Evolutionary conservation across 768 basidiomycete species (phyloP).

Genomic region (Mycena kentingensis): DNA sequence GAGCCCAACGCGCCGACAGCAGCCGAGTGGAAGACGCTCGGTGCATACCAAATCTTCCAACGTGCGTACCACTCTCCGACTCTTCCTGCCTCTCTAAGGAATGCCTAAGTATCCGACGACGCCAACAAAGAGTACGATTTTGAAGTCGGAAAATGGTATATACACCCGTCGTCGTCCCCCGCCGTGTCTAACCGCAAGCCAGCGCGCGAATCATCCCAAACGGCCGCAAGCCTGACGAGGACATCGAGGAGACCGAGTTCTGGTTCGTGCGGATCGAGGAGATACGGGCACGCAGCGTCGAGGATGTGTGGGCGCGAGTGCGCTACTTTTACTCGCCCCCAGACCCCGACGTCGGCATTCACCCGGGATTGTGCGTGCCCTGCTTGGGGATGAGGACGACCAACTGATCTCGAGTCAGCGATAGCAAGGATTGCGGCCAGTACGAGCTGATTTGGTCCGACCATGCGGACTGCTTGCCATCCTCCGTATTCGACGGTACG

Average conservation of each 20-base stretch:
- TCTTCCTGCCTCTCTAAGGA: too few species aligned
- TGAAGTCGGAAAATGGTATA: neutral
- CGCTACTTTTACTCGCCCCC: conserved; percentile 56
- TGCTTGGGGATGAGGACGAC: too few species aligned
- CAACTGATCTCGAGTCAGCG: conserved; percentile 31
- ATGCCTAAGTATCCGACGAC: neutral
- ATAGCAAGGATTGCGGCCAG: conserved; percentile 39
- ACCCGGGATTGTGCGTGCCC: conserved; percentile 51
- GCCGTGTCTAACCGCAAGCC: neutral
- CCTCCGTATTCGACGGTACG: conserved; percentile 49
- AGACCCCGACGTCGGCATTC: conserved; percentile 42
- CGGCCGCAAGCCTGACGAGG: neutral
- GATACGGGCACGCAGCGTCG: neutral
- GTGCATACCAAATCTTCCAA: neutral
- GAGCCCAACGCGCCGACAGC: neutral
- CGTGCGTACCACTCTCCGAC: neutral
- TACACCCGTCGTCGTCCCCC: neutral
- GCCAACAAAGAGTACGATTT: neutral
- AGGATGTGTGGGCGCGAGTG: conserved; percentile 1
- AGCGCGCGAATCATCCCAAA: neutral
- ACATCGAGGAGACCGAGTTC: neutral
- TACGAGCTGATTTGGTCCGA: conserved; percentile 56
- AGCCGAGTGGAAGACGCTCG: neutral
- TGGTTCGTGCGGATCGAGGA: neutral
- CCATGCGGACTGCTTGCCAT: conserved; percentile 48